Evolutionary conservation across 2,329 filamentous ascomycete species (phyloP), one percentile per base, ranked within the genome.

Genomic region (Corinectria fuckeliana): DNA sequence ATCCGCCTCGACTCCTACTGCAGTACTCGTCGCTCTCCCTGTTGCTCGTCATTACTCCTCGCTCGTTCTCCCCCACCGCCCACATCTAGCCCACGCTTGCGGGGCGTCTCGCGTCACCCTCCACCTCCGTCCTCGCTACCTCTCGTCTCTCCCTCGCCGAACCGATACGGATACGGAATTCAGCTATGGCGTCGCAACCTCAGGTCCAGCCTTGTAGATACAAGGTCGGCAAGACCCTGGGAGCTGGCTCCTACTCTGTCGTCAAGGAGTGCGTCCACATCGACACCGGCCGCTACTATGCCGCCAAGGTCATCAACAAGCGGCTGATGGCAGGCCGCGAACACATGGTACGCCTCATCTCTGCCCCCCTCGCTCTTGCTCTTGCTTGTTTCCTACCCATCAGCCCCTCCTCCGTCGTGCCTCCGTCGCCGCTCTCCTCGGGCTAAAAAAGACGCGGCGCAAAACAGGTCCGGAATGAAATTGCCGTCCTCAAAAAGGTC

Each of bases 221-320:
- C 84, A 99, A 98, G 82, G 97, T 96, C 6, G 95, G 95, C 65
- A 99, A 99, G 84, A 98, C 95, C 21, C 82, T 99, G 56, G 95
- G 95, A 64, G 93, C 95, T 30, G 95, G 95, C 65, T 97, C 93
- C 57, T 99, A 99, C 80, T 97, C 93, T 34, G 95, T 98, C 49
- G 95, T 99, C 64, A 98, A 98, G 77, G 95, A 99, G 80, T 99
- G 95, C 75, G 93, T 98, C 25, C 95, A 99, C 76, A 98, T 98
- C 72, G 94, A 98, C 70, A 98, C 95, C 0, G 94, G 94, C 44
- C 88, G 93, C 67, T 98, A 97, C 79, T 99, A 98, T 88, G 95
- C 95, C 25, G 94, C 95, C 62, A 99, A 99, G 77, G 95, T 99
- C 64, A 99, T 99, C 79, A 99, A 99, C 81, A 99, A 99, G 84